Base-by-base conservation (phyloP, 768 basidiomycete species). In the Daedaleopsis sinensis region DNA sequence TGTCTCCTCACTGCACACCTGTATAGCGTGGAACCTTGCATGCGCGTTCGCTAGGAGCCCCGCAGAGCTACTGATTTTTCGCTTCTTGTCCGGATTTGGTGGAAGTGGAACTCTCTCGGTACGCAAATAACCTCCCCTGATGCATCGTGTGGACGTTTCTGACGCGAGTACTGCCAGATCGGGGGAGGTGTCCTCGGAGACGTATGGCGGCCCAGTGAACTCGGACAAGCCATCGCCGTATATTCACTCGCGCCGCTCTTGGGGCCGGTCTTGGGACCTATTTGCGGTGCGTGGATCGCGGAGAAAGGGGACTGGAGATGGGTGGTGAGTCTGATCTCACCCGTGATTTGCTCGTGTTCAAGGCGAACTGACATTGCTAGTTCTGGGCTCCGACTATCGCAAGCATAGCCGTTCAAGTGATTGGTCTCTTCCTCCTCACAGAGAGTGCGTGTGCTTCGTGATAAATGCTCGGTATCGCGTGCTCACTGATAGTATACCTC, bases 121-220 rank as follows among this genome's bases (percentile, higher is more conserved):
- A 65, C 24, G 53, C 18, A 2, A 3, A 32, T 7, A 7, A 32
- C 27, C 27, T n/a, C 46, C 27, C 27, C 27, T 11, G 16, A 6
- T 19, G 9, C 8, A 5, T 21, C 43, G 5, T 39, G 1, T n/a
- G n/a, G n/a, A n/a, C n/a, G n/a, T 8, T 32, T 11, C 39, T 43
- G 1, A 42, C 39, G 3, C 18, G 13, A 42, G 24, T 19, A 1
- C 27, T 13, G 19, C 7, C 47, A 72, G 68, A 64, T 73, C 35
- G 91, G 89, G 35, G 91, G 88, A 18, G 90, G 87, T 9, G 78
- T 89, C 3, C 72, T 90, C 0, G 82, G 84, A 13, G 89, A 90
- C 69, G 76, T 82, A 9, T 90, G 86, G 83, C 68, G 63, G 18
- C 58, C 84, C 0, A 86, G 89, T 66, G 79, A 90, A 61, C 81